Evolutionary conservation across 352 stramenopile species (phyloP).

Genomic region (Globisporangium paddicum): DNA sequence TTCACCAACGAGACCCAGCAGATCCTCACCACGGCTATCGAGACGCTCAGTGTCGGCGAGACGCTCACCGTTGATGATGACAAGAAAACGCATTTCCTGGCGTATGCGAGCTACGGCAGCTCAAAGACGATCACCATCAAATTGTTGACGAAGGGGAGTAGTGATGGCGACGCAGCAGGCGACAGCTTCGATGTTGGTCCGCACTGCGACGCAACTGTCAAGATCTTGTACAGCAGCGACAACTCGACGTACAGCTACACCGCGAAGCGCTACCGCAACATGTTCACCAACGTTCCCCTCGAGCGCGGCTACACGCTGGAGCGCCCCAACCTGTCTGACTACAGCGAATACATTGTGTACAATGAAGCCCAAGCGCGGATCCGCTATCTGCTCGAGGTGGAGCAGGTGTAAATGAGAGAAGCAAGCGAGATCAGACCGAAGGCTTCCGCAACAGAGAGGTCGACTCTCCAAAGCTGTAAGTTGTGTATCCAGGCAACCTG

Average conservation of each 20-base stretch:
- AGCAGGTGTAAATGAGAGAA: conserved; percentile 5
- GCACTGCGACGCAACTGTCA: conserved; percentile 21
- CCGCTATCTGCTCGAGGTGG: conserved; percentile 16
- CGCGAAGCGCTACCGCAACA: conserved; percentile 54
- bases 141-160: conserved; percentile 30
- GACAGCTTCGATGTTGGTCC: conserved; percentile 9
- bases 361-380: conserved; percentile 19
- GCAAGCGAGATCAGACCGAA: neutral
- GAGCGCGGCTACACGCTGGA: conserved; percentile 24
- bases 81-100: conserved; percentile 27
- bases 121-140: conserved; percentile 37
- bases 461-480: neutral
- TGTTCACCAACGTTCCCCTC: conserved; percentile 11
- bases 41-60: conserved; percentile 37
- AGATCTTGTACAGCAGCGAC: conserved; percentile 15
- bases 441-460: neutral
- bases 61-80: conserved; percentile 28
- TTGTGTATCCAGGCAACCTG: neutral
- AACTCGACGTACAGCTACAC: conserved; percentile 27
- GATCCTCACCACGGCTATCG: conserved; percentile 35
- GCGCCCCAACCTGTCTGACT: conserved; percentile 6
- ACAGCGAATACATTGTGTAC: conserved; percentile 22
- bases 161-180: neutral
- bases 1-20: conserved; percentile 30
- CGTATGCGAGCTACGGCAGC: conserved; percentile 17